phyloP scores from a whole-genome alignment of 1,139 yeast genomes.

The Suhomyces coccinellae region DNA sequence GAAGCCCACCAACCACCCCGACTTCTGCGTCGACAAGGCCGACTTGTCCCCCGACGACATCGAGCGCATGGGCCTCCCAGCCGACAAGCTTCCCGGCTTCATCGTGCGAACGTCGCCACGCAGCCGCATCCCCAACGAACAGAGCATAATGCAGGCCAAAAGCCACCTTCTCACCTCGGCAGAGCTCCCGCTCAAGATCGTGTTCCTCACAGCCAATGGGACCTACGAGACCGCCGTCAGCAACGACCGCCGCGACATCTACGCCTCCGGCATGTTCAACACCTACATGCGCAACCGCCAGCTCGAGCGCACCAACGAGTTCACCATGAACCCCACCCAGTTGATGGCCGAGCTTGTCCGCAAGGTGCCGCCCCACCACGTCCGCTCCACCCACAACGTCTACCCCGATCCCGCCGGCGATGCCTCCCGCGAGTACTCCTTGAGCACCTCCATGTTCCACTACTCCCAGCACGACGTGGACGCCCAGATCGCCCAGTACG shows the following conservation, averaged over 20 bases:
- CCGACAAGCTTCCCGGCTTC: slow-evolving; percentile 27
- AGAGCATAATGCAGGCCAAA: slow-evolving; percentile 32
- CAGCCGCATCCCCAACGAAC: slow-evolving; percentile 31
- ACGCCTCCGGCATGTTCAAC: slow-evolving; percentile 29
- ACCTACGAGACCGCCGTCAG: slow-evolving; percentile 19
- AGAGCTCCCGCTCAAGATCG: slow-evolving; percentile 20
- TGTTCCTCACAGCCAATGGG: slow-evolving; percentile 21
- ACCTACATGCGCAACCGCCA: slow-evolving; percentile 18
- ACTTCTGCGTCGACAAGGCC: slow-evolving; percentile 19
- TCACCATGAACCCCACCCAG: slow-evolving; percentile 6
- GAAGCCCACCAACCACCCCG: slow-evolving; percentile 27
- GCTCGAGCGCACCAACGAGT: background rate
- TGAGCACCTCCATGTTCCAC: slow-evolving; percentile 23
- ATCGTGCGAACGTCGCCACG: slow-evolving; percentile 28
- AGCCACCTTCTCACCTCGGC: slow-evolving; percentile 22
- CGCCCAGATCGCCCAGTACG: slow-evolving; percentile 21
- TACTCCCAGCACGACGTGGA: slow-evolving; percentile 24
- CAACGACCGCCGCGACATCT: slow-evolving; percentile 23
- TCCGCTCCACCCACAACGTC: too few species aligned
- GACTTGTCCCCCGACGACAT: slow-evolving; percentile 19
- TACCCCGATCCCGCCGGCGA: background rate
- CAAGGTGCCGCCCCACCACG: too few species aligned
- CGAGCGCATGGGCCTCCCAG: slow-evolving; percentile 15
- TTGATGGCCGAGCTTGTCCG: slow-evolving; percentile 6
- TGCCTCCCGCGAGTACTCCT: slow-evolving; percentile 21